These are phyloP conservation scores for Adansonia grandidieri DNA, from an alignment of 441 rosid genomes.

Conservation along the genomic window DNA sequence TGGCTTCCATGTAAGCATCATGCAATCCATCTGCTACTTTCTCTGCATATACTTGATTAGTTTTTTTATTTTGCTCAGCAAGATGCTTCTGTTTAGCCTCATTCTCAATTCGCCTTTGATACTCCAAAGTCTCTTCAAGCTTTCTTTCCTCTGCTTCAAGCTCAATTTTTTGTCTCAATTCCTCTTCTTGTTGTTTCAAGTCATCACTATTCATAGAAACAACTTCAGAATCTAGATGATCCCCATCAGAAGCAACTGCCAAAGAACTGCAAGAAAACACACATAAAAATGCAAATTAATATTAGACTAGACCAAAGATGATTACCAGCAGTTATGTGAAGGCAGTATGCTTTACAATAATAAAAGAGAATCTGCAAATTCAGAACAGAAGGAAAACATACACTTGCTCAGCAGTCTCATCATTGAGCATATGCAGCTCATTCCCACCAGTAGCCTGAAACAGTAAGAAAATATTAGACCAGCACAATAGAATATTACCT, in stretches of 20 bases:
- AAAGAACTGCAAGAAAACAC: conserved; percentile 60
- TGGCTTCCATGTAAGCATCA: conserved; percentile 39
- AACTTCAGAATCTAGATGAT: conserved; percentile 51
- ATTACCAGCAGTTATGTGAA: not conserved
- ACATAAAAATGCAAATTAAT: conserved; percentile 28
- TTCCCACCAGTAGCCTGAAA: conserved; percentile 55
- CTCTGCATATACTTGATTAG: conserved; percentile 41
- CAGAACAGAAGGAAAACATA: conserved; percentile 38
- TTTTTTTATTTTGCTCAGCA: conserved; percentile 75
- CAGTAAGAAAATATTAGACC: conserved; percentile 26
- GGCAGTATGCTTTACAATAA: conserved; percentile 19
- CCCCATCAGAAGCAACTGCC: conserved; percentile 57
- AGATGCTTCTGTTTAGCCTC: conserved; percentile 90
- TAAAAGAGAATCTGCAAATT: conserved; percentile 21
- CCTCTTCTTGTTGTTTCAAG: conserved; percentile 72
- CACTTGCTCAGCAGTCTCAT: conserved; percentile 58
- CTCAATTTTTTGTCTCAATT: conserved; percentile 69
- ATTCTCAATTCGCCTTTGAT: conserved; percentile 87
- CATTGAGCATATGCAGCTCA: conserved; percentile 50
- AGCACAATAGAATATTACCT: conserved; percentile 13
- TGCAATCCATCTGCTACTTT: conserved; percentile 38
- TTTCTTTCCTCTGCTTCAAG: conserved; percentile 89
- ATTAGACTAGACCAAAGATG: conserved; percentile 24
- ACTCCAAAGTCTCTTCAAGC: conserved; percentile 84
- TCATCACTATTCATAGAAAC: conserved; percentile 49